Conservation (phyloP, 257 asterid genomes). For the Solanum lignicaule region DNA sequence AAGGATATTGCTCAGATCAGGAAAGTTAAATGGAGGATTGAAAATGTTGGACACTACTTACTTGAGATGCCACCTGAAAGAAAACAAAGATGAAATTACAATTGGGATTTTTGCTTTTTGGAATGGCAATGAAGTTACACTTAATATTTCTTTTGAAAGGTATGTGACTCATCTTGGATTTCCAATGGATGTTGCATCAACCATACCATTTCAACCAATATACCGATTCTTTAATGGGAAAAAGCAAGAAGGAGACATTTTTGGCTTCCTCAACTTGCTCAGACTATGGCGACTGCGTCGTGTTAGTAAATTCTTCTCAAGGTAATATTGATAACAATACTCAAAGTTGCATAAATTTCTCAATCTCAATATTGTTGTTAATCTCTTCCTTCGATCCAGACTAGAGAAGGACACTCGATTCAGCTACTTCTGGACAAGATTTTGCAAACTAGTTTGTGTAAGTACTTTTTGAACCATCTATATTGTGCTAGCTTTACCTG, state of each 20-base stretch:
- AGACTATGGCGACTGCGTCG: constrained; percentile 91
- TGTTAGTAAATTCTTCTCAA: constrained; percentile 76
- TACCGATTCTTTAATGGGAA: constrained; percentile 40
- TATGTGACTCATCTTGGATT: constrained; percentile 53
- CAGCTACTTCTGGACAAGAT: constrained; percentile 91
- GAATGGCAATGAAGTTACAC: not conserved
- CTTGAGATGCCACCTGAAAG: not conserved
- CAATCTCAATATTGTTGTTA: not conserved
- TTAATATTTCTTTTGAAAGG: constrained; percentile 14
- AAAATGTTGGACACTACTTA: not conserved
- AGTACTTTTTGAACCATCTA: not conserved
- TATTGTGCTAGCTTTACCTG: not conserved
- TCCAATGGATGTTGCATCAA: constrained; percentile 87
- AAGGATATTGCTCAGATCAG: not conserved
- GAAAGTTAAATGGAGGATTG: not conserved
- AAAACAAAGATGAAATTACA: not conserved
- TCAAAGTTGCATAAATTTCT: not conserved
- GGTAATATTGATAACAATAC: constrained; percentile 17
- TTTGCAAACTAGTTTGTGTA: constrained; percentile 54
- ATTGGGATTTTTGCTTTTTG: not conserved
- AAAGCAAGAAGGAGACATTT: constrained; percentile 26
- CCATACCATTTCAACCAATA: constrained; percentile 65
- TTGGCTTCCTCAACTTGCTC: constrained; percentile 89
- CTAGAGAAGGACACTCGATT: constrained; percentile 87
- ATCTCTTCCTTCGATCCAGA: constrained; percentile 21